Evolutionary conservation across 768 basidiomycete species (phyloP).

Genomic region (Boletus vermiculosoides): DNA sequence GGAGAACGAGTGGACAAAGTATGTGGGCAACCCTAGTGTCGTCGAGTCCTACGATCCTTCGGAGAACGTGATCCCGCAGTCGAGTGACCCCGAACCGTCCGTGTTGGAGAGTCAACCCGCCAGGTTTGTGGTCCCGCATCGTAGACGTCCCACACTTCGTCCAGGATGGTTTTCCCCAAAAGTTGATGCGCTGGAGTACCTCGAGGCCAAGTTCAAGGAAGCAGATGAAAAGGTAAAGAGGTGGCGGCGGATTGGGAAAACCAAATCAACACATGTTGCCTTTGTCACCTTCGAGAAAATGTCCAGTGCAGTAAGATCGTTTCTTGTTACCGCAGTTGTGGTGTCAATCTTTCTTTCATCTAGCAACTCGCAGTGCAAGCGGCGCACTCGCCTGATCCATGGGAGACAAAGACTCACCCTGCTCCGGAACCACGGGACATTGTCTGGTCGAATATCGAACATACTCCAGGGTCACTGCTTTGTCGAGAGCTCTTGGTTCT

Average conservation of each 20-base stretch:
- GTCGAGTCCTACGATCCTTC: constrained; percentile 78
- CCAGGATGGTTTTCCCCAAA: constrained; percentile 70
- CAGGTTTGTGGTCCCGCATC: constrained; percentile 71
- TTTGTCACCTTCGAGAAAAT: constrained; percentile 98
- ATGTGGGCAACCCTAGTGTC: constrained; percentile 91
- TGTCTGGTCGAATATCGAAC: constrained; percentile 88
- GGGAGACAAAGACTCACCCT: constrained; percentile 62
- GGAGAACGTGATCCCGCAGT: constrained; percentile 48
- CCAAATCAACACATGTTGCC: constrained; percentile 78
- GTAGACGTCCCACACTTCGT: constrained; percentile 71
- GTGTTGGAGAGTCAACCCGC: constrained; percentile 51
- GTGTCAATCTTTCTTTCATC: background rate
- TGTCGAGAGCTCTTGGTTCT: constrained; percentile 74
- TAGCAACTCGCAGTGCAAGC: constrained; percentile 89
- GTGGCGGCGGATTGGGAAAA: constrained; percentile 67
- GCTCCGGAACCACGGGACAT: constrained; percentile 97
- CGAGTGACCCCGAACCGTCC: constrained; percentile 51
- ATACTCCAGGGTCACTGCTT: constrained; percentile 54
- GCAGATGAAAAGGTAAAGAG: constrained; percentile 83
- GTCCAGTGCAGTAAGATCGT: constrained; percentile 73
- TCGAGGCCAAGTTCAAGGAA: constrained; percentile 75
- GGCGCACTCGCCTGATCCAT: constrained; percentile 69
- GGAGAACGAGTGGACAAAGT: constrained; percentile 84
- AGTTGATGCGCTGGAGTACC: constrained; percentile 88
- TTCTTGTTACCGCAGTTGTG: background rate